Conservation (phyloP, 768 basidiomycete species). For the Termitomyces sp. region DNA sequence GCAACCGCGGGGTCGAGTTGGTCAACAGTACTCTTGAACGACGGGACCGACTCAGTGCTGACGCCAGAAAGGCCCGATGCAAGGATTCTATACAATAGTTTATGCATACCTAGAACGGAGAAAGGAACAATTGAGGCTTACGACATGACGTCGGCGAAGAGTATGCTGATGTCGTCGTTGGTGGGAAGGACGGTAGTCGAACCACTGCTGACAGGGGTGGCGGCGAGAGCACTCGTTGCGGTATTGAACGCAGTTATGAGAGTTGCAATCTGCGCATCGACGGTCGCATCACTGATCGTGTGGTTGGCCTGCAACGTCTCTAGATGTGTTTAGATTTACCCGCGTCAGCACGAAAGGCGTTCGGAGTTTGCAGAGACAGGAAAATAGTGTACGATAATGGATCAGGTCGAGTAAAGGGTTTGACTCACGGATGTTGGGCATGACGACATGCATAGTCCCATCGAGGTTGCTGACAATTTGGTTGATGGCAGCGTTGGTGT, state of each 20-base stretch:
- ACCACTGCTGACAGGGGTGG: slow-evolving; percentile 23
- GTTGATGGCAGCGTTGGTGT: slow-evolving; percentile 26
- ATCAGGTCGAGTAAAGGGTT: neutral
- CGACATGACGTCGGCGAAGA: slow-evolving; percentile 24
- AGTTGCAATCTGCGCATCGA: slow-evolving; percentile 21
- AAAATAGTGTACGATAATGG: neutral
- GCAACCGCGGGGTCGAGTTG: slow-evolving; percentile 27
- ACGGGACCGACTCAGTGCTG: slow-evolving; percentile 19
- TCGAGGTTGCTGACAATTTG: slow-evolving; percentile 22
- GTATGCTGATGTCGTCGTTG: slow-evolving; percentile 29
- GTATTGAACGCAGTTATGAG: slow-evolving; percentile 22
- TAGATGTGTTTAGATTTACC: slow-evolving; percentile 3
- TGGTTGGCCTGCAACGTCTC: slow-evolving; percentile 25
- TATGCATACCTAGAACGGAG: neutral
- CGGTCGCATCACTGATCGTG: slow-evolving; percentile 22
- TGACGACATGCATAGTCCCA: slow-evolving; percentile 14
- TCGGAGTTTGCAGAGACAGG: neutral
- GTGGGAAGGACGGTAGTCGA: slow-evolving; percentile 27
- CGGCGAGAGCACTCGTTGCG: slow-evolving; percentile 16
- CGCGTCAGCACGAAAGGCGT: neutral
- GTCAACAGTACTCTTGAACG: slow-evolving; percentile 19
- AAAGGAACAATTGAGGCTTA: slow-evolving; percentile 11
- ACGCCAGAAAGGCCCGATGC: slow-evolving; percentile 26
- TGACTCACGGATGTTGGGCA: slow-evolving; percentile 23
- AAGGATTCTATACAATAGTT: slow-evolving; percentile 16